Base-by-base conservation (phyloP, 345 rosid genomes). In the Microcos paniculata region DNA sequence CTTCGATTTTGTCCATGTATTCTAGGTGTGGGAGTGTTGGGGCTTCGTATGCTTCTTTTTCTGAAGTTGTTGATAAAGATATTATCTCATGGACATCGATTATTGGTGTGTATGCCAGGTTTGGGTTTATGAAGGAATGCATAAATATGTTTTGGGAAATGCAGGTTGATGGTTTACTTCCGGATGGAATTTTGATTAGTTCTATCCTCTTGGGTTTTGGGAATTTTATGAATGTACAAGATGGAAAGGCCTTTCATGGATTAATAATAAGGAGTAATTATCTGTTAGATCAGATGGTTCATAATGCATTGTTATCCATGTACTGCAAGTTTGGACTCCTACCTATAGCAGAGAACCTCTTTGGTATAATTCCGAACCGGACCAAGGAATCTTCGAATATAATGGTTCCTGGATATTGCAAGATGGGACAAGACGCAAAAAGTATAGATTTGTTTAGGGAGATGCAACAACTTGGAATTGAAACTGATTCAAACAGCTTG, bases 61-160 rank as follows among this genome's bases (percentile, higher is more conserved):
- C 73, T 65, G 87, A 90, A 76, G 78, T 86, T 73, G 84, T 74
- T 2, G 78, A 84, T 57, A 85, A 74, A 80, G 92, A 91, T 82
- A 72, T 90, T 78, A 80, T 86, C 72, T 82, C 92, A 14, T 90
- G 92, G 97, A 91, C 92, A 57, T 90, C 94, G 14, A 74, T 89
- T 57, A 91, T 91, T 30, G 78, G 90, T 74, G 77, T 84, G 31
- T 59, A 80, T 72, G 92, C 88, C 21, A 88, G 88, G 73, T 80
- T 68, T 8, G 89, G 92, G 53, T 55, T 70, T 33, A n/a, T 91
- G 70, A 79, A 69, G 53, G 84, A 76, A 51, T 86, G 89, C 76
- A 74, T 86, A 62, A 77, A 38, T 52, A 49, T 90, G 84, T 87
- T 91, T 75, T 82, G 70, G 85, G 85, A 86, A 78, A 90, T 90